Conservation (phyloP, 2,329 filamentous ascomycete species). For the Chaetomiaceae sp. region DNA sequence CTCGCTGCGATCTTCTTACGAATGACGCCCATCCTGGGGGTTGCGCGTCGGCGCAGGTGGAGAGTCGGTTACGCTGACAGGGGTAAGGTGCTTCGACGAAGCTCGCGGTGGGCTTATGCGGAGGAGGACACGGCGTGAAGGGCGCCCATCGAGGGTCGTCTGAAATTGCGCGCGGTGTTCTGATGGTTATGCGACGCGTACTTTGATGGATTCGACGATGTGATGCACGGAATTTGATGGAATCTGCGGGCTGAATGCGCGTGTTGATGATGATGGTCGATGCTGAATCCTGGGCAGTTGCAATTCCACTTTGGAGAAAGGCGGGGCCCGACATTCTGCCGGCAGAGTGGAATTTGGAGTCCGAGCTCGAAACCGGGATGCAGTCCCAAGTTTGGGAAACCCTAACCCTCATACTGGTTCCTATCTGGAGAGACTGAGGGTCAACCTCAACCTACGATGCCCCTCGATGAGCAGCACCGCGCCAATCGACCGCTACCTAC, state of each 20-base stretch:
- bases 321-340: not conserved
- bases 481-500: too few species aligned
- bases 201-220: slow-evolving; percentile 21
- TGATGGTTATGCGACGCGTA: slow-evolving; percentile 14
- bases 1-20: slow-evolving; percentile 88
- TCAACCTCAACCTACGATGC: too few species aligned
- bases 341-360: too few species aligned
- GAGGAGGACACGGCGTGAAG: slow-evolving; percentile 9
- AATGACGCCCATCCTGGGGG: slow-evolving; percentile 74
- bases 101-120: slow-evolving; percentile 5
- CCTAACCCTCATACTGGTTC: too few species aligned
- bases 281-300: slow-evolving; percentile 11
- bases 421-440: too few species aligned
- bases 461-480: too few species aligned
- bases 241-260: slow-evolving; percentile 9
- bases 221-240: slow-evolving; percentile 18
- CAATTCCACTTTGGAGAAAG: not conserved
- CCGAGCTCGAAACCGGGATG: too few species aligned
- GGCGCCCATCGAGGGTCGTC: slow-evolving; percentile 11
- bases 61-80: slow-evolving; percentile 19
- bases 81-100: slow-evolving; percentile 8
- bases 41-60: slow-evolving; percentile 14
- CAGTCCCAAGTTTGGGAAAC: too few species aligned
- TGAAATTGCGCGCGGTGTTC: not conserved
- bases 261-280: slow-evolving; percentile 16